phyloP scores from a whole-genome alignment of 2,329 filamentous ascomycete species.

The Aspergillus calidoustus region DNA sequence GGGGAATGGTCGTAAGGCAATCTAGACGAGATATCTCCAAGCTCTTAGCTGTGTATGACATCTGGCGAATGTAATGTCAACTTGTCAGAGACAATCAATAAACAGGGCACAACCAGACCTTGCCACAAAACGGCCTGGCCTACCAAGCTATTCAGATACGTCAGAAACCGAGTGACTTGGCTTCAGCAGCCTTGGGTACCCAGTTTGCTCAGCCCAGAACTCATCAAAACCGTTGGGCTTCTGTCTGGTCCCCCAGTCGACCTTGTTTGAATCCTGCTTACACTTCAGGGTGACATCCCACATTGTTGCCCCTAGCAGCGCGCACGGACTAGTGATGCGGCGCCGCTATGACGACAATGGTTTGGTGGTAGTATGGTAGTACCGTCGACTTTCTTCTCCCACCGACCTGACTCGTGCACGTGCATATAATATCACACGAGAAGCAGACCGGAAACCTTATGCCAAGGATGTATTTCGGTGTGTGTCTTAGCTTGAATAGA shows the following conservation, averaged over 20 bases:
- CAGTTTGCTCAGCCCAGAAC: too few species aligned
- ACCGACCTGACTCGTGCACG: background rate
- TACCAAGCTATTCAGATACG: too few species aligned
- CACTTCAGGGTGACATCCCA: background rate
- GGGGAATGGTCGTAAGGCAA: too few species aligned
- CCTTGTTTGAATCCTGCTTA: background rate
- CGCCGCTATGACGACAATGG: background rate
- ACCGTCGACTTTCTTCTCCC: background rate
- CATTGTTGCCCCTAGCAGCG: background rate
- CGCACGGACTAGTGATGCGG: background rate
- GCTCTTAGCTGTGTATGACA: too few species aligned
- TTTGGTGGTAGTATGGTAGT: background rate
- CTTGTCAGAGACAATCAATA: too few species aligned
- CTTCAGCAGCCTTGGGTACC: too few species aligned
- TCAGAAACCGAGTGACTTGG: too few species aligned
- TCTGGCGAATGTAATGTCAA: too few species aligned
- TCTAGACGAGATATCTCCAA: too few species aligned
- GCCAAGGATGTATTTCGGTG: background rate
- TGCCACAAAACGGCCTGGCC: too few species aligned
- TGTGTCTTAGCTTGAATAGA: background rate
- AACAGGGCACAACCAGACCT: too few species aligned
- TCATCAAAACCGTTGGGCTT: background rate
- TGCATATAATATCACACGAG: background rate
- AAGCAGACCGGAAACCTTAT: background rate
- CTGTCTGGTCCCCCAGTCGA: too few species aligned